Percentiles rank a stretch among this genome's conserved stretches.
These are phyloP conservation scores for Aspergillus ellipticus DNA, from an alignment of 495 filamentous ascomycete species.

Conservation along the genomic window DNA sequence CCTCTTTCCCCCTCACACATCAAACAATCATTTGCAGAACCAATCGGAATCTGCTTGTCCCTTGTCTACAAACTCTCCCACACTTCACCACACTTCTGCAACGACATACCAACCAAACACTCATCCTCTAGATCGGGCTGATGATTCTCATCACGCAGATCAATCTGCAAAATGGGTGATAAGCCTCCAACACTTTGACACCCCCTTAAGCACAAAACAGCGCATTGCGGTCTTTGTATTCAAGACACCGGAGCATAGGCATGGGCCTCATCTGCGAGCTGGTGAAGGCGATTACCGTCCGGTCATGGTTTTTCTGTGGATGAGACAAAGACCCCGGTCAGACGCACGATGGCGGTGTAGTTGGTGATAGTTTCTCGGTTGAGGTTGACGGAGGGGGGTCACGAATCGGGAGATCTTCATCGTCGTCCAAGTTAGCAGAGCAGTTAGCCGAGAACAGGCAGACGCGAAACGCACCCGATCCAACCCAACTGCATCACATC, in stretches of 20 bases:
- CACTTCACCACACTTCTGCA: conserved; percentile 59
- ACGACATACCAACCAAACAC: conserved; percentile 56
- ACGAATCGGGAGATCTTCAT: conserved; percentile 26
- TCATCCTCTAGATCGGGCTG: conserved; percentile 43
- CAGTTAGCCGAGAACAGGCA: no score
- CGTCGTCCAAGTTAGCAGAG: not conserved
- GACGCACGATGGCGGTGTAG: conserved; percentile 59
- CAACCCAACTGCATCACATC: conserved; percentile 60
- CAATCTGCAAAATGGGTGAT: conserved; percentile 65
- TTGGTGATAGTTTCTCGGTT: conserved; percentile 62
- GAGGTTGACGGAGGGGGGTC: conserved; percentile 49
- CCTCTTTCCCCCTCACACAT: conserved; percentile 39
- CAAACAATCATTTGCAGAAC: conserved; percentile 31
- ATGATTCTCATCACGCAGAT: conserved; percentile 38
- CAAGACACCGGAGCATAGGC: conserved; percentile 41
- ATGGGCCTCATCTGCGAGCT: conserved; percentile 43
- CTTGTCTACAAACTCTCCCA: conserved; percentile 51
- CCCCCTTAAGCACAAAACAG: conserved; percentile 48
- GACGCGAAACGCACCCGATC: conserved; percentile 41
- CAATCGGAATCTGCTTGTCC: conserved; percentile 46
- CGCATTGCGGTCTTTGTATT: conserved; percentile 51
- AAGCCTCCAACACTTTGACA: conserved; percentile 61
- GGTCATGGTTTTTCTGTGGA: conserved; percentile 44
- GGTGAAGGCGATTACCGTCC: conserved; percentile 36
- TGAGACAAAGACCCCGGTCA: conserved; percentile 62